Evolutionary conservation across 1,284 basidiomycete species (phyloP).

Genomic region (Cryptococcus sp.): DNA sequence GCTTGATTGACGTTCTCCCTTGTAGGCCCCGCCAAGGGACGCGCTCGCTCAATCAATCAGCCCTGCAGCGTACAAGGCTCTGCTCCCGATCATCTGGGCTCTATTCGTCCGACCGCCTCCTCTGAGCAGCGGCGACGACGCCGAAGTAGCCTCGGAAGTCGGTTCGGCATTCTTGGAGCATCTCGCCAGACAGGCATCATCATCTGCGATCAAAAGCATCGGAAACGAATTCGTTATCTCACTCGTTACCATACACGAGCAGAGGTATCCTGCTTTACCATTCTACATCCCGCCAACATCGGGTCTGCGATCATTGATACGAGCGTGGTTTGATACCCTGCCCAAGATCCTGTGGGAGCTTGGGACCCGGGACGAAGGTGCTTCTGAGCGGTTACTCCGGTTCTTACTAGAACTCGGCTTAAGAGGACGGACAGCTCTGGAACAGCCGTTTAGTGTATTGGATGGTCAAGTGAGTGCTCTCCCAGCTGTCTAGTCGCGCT

Average conservation of each 20-base stretch:
- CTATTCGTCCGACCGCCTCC: constrained; percentile 61
- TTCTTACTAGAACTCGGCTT: constrained; percentile 34
- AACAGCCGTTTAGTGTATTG: constrained; percentile 19
- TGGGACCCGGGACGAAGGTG: constrained; percentile 60
- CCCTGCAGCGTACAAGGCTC: constrained; percentile 64
- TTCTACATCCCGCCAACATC: constrained; percentile 40
- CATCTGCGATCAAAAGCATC: constrained; percentile 38
- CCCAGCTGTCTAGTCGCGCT: constrained; percentile 50
- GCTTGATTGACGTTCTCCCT: constrained; percentile 3
- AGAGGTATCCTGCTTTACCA: constrained; percentile 36
- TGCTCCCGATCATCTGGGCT: constrained; percentile 82
- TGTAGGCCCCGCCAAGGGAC: constrained; percentile 33
- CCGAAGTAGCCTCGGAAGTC: constrained; percentile 30
- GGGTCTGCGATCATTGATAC: constrained; percentile 21
- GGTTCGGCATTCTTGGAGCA: constrained; percentile 38
- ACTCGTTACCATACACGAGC: constrained; percentile 63
- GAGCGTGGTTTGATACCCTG: constrained; percentile 61
- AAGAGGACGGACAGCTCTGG: constrained; percentile 21
- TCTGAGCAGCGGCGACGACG: constrained; percentile 2
- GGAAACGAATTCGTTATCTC: constrained; percentile 72
- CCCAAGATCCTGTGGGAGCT: constrained; percentile 83
- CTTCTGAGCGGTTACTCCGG: constrained; percentile 60
- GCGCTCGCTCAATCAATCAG: constrained; percentile 59
- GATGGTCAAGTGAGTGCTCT: constrained; percentile 2
- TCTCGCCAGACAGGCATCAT: constrained; percentile 52